These are phyloP conservation scores for Aspergillus haitiensis DNA, from an alignment of 495 filamentous ascomycete species.

Conservation along the genomic window DNA sequence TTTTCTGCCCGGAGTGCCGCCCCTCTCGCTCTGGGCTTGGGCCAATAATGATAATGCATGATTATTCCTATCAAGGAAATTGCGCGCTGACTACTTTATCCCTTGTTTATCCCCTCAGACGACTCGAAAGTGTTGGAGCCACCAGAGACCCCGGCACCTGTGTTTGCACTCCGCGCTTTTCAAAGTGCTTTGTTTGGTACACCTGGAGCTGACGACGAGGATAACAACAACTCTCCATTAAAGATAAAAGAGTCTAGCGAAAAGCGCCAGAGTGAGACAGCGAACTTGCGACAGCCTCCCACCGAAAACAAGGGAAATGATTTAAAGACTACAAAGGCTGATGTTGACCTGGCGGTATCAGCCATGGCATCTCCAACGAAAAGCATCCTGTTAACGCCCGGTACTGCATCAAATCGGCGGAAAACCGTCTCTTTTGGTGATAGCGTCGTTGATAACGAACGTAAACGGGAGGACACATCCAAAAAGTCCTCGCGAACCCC, in stretches of 20 bases:
- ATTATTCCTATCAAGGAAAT: constrained; percentile 8
- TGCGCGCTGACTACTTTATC: constrained; percentile 25
- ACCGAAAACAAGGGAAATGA: constrained; percentile 28
- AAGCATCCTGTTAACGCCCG: constrained; percentile 87
- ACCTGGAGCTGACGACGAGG: constrained; percentile 55
- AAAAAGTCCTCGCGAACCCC: constrained; percentile 36
- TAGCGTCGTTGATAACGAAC: constrained; percentile 63
- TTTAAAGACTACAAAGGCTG: constrained; percentile 27
- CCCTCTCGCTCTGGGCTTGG: neutral
- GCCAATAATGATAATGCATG: constrained; percentile 22
- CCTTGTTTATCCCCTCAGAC: constrained; percentile 26
- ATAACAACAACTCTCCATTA: constrained; percentile 20
- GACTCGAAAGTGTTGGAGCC: constrained; percentile 54
- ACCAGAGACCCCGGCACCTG: constrained; percentile 89
- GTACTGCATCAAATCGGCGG: constrained; percentile 70
- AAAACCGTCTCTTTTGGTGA: constrained; percentile 91
- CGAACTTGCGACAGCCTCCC: constrained; percentile 24
- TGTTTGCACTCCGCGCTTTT: constrained; percentile 91
- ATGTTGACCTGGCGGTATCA: constrained; percentile 33
- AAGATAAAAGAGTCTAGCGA: constrained; percentile 24
- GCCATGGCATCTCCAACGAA: constrained; percentile 62
- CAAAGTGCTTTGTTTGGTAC: constrained; percentile 91
- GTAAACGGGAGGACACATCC: constrained; percentile 41
- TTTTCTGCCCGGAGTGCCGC: constrained; percentile 13
- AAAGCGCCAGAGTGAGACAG: constrained; percentile 28